Base-by-base conservation (phyloP, 768 basidiomycete genomes). In the Pulveroboletus sp. region DNA sequence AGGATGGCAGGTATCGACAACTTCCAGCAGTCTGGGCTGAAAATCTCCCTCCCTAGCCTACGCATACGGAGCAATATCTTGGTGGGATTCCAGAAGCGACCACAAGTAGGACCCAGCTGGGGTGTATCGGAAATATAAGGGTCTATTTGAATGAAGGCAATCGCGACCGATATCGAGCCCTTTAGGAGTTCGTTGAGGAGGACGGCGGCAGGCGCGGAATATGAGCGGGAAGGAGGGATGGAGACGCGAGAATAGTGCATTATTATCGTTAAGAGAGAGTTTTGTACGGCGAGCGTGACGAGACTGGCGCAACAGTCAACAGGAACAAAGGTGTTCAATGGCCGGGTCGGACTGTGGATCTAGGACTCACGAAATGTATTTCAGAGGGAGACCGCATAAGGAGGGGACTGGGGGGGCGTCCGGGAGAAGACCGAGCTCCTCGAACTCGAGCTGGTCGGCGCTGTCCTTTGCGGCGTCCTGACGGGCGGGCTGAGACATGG, bases 161-260 rank as follows among this genome's bases (percentile, higher is more conserved):
- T 86, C 45, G 78, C 62, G 49, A 94, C 73, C 6, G 94, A 96
- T 59, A 98, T 93, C 38, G 77, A 71, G 45, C 92, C 90, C 69
- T 98, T 98, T 56, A 97, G 75, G 39, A 97, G 79, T 71, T 98
- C 95, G 72, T 89, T 94, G 71, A 96, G 78, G 30, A 98, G 79
- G 24, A 98, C 94, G 42, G 94, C 94, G 6, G 89, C 82, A 12
- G 92, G 91, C n/a, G 95, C 89, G 30, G 89, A 94, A 68, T 97
- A 98, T 2, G 84, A 76, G 47, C 79, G 76, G 46, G 84, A 82
- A 0, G 88, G 80, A 3, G 89, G 76, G 16, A 83, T 80, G 10
- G 88, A 85, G 45, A 90, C 85, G 55, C 93, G 83, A 32, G 95
- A 96, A 70, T 95, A 90, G 73, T 96, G 93, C 89, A 98, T 94